A percentile compares a stretch with the other conserved stretches of the same genome.
These are phyloP conservation scores for Fusarium continuum DNA, from an alignment of 2,329 filamentous ascomycete species.

Conservation along the genomic window DNA sequence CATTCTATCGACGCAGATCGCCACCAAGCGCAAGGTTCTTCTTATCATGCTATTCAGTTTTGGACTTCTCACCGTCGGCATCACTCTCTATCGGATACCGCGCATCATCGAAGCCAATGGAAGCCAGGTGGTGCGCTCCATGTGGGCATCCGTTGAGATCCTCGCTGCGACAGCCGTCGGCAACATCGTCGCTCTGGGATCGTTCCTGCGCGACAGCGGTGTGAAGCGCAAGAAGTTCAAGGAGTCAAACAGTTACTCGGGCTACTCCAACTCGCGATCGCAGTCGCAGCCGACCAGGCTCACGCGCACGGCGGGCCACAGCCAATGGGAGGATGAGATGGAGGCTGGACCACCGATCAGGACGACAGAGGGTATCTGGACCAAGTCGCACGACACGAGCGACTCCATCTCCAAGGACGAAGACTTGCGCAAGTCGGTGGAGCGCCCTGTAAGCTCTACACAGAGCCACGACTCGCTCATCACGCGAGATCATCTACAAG, in stretches of 20 bases:
- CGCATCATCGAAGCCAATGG: conserved; percentile 74
- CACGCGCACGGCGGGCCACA: conserved; percentile 30
- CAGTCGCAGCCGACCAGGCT: conserved; percentile 35
- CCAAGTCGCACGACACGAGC: conserved; percentile 30
- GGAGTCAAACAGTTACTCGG: conserved; percentile 55
- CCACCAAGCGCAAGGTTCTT: conserved; percentile 76
- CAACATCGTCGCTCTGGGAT: conserved; percentile 86
- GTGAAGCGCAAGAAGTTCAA: conserved; percentile 86
- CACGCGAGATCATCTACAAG: conserved; percentile 31
- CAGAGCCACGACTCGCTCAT: conserved; percentile 45
- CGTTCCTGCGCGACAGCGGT: conserved; percentile 86
- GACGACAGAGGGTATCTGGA: conserved; percentile 42
- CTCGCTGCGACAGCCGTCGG: conserved; percentile 84
- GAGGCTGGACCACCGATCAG: conserved; percentile 26
- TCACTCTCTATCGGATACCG: conserved; percentile 80
- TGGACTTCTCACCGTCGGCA: conserved; percentile 76
- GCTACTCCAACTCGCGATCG: conserved; percentile 40
- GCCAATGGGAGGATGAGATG: conserved; percentile 40
- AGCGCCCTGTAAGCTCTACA: conserved; percentile 38
- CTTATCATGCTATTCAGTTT: conserved; percentile 82
- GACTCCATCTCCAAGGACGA: conserved; percentile 37
- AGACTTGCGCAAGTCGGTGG: conserved; percentile 19
- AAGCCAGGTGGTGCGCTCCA: conserved; percentile 81
- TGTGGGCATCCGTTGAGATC: conserved; percentile 87
- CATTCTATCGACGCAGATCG: conserved; percentile 80